phyloP scores from a whole-genome alignment of 2,329 filamentous ascomycete genomes.

The Torrubiella hemipterigena region DNA sequence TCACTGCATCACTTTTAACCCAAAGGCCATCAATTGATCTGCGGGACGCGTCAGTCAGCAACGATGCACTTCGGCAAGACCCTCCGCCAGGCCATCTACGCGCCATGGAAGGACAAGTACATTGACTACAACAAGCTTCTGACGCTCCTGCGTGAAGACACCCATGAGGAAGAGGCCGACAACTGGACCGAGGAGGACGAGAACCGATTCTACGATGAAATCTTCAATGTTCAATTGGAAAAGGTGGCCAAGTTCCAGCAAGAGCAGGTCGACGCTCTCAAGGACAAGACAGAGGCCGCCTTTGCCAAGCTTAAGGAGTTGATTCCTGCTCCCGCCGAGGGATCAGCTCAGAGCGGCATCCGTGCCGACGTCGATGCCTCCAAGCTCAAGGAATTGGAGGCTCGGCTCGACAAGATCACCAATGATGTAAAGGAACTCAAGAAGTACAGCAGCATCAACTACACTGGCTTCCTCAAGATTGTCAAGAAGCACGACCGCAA shows the following conservation, averaged over 20 bases:
- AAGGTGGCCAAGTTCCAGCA: conserved; percentile 88
- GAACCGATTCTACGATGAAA: conserved; percentile 84
- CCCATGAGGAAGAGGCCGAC: conserved; percentile 45
- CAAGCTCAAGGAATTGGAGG: conserved; percentile 57
- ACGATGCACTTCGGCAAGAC: conserved; percentile 89
- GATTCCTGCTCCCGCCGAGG: conserved; percentile 42
- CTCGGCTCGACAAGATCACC: conserved; percentile 76
- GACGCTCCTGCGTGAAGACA: conserved; percentile 70
- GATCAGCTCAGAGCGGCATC: conserved; percentile 32
- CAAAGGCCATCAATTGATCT: neutral
- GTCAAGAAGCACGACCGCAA: conserved; percentile 98
- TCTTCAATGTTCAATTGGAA: conserved; percentile 88
- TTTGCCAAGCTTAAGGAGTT: conserved; percentile 70
- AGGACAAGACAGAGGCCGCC: conserved; percentile 38
- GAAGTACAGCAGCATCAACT: conserved; percentile 92
- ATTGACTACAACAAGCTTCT: conserved; percentile 95
- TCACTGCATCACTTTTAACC: neutral
- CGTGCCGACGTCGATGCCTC: conserved; percentile 20
- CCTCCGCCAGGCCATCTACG: conserved; percentile 65
- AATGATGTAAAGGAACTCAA: conserved; percentile 88
- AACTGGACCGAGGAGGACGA: conserved; percentile 92
- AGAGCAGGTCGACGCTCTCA: conserved; percentile 52
- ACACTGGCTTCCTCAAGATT: conserved; percentile 94
- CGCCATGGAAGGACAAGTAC: conserved; percentile 86
- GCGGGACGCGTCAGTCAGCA: too few species aligned